phyloP scores from a whole-genome alignment of 345 rosid species.

The Mangifera indica region DNA sequence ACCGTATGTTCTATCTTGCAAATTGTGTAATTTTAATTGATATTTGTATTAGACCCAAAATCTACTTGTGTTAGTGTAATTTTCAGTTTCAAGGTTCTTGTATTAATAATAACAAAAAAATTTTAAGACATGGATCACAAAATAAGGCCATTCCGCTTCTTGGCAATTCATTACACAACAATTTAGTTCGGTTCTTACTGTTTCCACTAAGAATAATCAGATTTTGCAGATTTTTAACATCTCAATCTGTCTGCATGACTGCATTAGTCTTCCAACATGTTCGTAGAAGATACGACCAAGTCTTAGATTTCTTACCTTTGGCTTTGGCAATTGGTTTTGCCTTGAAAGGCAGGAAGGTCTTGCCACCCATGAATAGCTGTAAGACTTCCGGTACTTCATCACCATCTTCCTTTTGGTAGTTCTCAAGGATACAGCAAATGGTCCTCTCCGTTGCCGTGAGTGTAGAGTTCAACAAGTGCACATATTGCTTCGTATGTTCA shows the following conservation, averaged over 20 bases:
- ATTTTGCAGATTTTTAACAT: neutral
- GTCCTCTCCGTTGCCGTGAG: slow-evolving; percentile 97
- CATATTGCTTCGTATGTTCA: slow-evolving; percentile 76
- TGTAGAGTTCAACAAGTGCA: slow-evolving; percentile 86
- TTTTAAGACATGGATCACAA: too few species aligned
- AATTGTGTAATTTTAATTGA: too few species aligned
- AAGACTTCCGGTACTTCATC: slow-evolving; percentile 75
- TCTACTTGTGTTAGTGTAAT: too few species aligned
- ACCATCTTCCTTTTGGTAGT: slow-evolving; percentile 78
- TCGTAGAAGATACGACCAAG: slow-evolving; percentile 19
- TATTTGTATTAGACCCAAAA: too few species aligned
- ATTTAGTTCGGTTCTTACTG: neutral
- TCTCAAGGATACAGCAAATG: slow-evolving; percentile 88
- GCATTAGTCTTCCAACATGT: neutral
- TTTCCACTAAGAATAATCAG: neutral
- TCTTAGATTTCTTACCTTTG: slow-evolving; percentile 49
- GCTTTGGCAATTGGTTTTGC: slow-evolving; percentile 44
- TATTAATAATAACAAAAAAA: too few species aligned
- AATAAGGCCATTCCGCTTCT: too few species aligned
- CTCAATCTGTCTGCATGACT: neutral
- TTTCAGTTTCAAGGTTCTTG: too few species aligned
- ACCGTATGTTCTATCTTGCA: too few species aligned
- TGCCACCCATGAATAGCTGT: slow-evolving; percentile 66
- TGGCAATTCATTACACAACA: too few species aligned
- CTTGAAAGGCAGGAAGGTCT: slow-evolving; percentile 75